Percentiles rank a stretch among this genome's conserved stretches.
Evolutionary conservation across 495 filamentous ascomycete species (phyloP).

Genomic region (Penicillium waksmanii): DNA sequence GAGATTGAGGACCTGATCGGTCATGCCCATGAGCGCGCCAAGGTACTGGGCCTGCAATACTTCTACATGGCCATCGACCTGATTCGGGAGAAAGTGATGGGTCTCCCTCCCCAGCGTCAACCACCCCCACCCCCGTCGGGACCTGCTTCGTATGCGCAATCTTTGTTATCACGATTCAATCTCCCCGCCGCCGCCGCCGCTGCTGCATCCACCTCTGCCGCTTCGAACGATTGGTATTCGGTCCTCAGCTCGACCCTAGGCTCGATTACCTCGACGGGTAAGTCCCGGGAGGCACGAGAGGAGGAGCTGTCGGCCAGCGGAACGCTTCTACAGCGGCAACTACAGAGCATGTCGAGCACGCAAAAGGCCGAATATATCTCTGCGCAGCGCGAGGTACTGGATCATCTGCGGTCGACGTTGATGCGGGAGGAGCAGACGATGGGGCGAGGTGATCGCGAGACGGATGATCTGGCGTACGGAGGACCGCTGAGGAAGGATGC

Average conservation of each 20-base stretch:
- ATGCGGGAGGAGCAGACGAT: constrained; percentile 68
- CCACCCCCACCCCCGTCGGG: constrained; percentile 53
- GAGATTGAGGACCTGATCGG: constrained; percentile 92
- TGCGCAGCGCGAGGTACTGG: constrained; percentile 72
- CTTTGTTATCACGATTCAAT: constrained; percentile 81
- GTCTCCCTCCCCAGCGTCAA: constrained; percentile 60
- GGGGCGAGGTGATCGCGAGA: constrained; percentile 41
- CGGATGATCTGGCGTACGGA: constrained; percentile 50
- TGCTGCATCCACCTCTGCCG: constrained; percentile 9
- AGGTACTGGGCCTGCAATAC: constrained; percentile 77
- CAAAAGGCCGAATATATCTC: constrained; percentile 73
- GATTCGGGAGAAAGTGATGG: constrained; percentile 72
- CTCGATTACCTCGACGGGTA: constrained; percentile 45
- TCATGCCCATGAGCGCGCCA: constrained; percentile 76
- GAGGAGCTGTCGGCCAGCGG: constrained; percentile 60
- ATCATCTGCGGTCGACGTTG: constrained; percentile 70
- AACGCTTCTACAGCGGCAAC: constrained; percentile 66
- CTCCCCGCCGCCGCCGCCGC: constrained; percentile 57
- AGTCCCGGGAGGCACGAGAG: constrained; percentile 52
- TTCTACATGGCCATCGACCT: constrained; percentile 78
- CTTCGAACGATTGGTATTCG: constrained; percentile 66
- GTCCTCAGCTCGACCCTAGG: constrained; percentile 67
- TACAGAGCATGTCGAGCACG: constrained; percentile 56
- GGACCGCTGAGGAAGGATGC: constrained; percentile 67
- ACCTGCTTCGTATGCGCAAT: constrained; percentile 71